Base-by-base conservation (phyloP, 1,284 basidiomycete species). In the Cryptococcus sp. region DNA sequence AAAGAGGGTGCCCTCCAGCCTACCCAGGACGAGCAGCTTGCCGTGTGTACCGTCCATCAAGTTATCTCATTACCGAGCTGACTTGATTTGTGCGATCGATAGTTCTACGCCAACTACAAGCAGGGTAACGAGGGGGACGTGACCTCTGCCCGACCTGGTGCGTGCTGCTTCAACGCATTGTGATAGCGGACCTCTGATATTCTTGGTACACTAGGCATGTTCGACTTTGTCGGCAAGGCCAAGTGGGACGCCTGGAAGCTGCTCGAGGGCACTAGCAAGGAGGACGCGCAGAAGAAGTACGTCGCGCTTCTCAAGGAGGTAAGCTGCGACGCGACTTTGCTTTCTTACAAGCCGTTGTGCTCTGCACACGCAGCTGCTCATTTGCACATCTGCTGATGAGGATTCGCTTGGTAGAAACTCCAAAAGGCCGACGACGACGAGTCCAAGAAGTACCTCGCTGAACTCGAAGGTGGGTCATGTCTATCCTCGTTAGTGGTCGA, bases 71-170 rank as follows among this genome's bases (percentile, higher is more conserved):
- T 13, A 49, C 51, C 50, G 47, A 55, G 42, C 19, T 47, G 4
- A 10, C 51, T 13, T 25, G 20, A 22, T 15, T 15, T 22, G 22
- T 10, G 8, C n/a, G 35, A 19, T 23, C 47, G 38, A 13, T 73
- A 95, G 93, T 95, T 95, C 83, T 96, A 97, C 84, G 85, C 84
- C 71, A 86, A 88, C 77, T 96, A 84, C 84, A 97, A 96, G 84
- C 92, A 94, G 83, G 92, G 85, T 47, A 92, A 84, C 41, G 75
- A 87, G 54, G 93, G 93, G 47, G 78, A 80, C 70, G 53, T 56
- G 71, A 73, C 69, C 60, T 69, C 66, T 47, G 60, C 71, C 39
- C 59, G 57, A 35, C 79, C 79, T 46, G 76, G 74, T 71, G 51
- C 53, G 72, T 67, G 40, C 15, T 25, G 17, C 39, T 45, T 45